A percentile compares a stretch with the other conserved stretches of the same genome.
Evolutionary conservation across 257 asterid genomes (phyloP).

Genomic region (Mentha longifolia): DNA sequence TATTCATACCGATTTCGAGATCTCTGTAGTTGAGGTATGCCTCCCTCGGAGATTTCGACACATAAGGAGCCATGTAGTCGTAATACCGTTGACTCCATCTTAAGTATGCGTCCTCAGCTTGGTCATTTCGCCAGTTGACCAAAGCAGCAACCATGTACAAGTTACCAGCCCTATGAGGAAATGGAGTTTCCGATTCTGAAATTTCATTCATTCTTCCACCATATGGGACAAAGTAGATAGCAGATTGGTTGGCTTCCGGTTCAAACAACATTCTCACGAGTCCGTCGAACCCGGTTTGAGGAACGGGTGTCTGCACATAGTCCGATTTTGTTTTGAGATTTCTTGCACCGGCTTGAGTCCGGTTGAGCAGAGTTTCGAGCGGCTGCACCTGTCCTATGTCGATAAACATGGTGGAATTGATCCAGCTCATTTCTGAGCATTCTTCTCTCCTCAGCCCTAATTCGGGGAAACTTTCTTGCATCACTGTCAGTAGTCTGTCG

Average conservation of each 20-base stretch:
- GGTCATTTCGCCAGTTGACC: neutral
- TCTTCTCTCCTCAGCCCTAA: too few species aligned
- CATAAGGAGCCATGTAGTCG: slow-evolving; percentile 38
- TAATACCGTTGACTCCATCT: slow-evolving; percentile 30
- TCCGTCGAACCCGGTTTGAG: slow-evolving; percentile 34
- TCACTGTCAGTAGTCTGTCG: slow-evolving; percentile 2
- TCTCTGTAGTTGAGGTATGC: too few species aligned
- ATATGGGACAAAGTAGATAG: neutral
- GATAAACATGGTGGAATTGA: too few species aligned
- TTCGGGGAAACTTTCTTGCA: neutral
- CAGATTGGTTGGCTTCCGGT: neutral
- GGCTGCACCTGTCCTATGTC: too few species aligned
- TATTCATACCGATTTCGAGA: neutral
- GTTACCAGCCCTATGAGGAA: neutral
- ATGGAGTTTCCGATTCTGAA: neutral
- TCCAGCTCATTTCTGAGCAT: too few species aligned
- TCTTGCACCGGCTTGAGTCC: neutral
- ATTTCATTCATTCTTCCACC: neutral
- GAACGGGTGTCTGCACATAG: slow-evolving; percentile 38
- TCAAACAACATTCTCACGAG: neutral
- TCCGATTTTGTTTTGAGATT: slow-evolving; percentile 42
- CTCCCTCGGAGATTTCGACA: slow-evolving; percentile 25
- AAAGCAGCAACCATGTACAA: neutral
- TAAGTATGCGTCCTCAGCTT: neutral
- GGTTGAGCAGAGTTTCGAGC: neutral